Conservation (phyloP, 768 basidiomycete species). For the Rhizopogon vesiculosus region DNA sequence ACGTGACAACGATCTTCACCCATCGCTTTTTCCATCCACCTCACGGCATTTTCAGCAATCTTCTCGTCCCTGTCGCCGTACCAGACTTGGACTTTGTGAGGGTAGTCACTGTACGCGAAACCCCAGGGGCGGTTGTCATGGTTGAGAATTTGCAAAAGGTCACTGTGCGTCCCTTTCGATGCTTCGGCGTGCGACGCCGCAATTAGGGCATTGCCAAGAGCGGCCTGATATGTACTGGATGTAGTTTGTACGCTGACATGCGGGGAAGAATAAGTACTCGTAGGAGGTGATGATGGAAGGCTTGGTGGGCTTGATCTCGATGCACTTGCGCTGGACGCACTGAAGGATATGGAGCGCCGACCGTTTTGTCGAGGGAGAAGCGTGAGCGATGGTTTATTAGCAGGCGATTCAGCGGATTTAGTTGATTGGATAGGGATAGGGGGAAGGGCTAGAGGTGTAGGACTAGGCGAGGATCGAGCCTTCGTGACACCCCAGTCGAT, state of each 20-base stretch:
- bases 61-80: constrained; percentile 93
- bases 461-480: neutral
- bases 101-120: constrained; percentile 80
- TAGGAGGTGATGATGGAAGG: constrained; percentile 48
- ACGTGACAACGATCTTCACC: constrained; percentile 69
- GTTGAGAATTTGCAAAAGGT: constrained; percentile 89
- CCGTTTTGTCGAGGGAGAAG: constrained; percentile 43
- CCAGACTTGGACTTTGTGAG: constrained; percentile 79
- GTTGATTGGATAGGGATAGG: constrained; percentile 16
- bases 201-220: constrained; percentile 85
- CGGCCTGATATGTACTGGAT: constrained; percentile 44
- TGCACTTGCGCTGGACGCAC: constrained; percentile 23
- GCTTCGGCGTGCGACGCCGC: constrained; percentile 96
- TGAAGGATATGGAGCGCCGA: constrained; percentile 72
- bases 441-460: constrained; percentile 1
- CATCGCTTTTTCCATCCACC: constrained; percentile 91
- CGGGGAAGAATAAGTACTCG: constrained; percentile 34
- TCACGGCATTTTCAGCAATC: constrained; percentile 85
- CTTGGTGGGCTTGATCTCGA: constrained; percentile 40
- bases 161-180: constrained; percentile 83
- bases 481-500: constrained; percentile 40
- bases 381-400: constrained; percentile 32
- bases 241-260: constrained; percentile 16
- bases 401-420: constrained; percentile 20
- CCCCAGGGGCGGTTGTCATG: constrained; percentile 88